Conservation (phyloP, 768 basidiomycete genomes). For the Scleroderma citrinum region DNA sequence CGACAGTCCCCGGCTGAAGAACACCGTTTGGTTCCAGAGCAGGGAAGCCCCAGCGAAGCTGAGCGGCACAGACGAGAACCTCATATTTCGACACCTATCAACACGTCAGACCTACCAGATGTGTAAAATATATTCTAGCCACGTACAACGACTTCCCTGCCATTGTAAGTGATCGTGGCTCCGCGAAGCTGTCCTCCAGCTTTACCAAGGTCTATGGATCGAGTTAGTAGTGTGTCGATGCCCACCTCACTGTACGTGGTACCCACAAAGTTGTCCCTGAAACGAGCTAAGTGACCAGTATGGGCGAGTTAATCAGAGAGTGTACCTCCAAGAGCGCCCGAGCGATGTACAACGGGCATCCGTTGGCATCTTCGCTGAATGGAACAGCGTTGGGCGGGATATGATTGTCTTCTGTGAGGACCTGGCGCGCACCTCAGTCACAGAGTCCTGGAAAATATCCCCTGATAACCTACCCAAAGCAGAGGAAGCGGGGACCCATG, state of each 20-base stretch:
- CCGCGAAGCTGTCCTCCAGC: conserved; percentile 27
- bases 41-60: conserved; percentile 28
- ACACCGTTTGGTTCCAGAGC: conserved; percentile 3
- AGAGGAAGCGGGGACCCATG: conserved; percentile 26
- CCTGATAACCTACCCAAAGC: conserved; percentile 23
- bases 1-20: conserved; percentile 24
- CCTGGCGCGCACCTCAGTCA: conserved; percentile 6
- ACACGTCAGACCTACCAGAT: not conserved
- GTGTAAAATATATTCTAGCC: not conserved
- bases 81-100: conserved; percentile 27
- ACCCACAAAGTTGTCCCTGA: conserved; percentile 25
- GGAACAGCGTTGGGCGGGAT: conserved; percentile 32
- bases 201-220: conserved; percentile 32
- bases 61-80: conserved; percentile 31
- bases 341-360: conserved; percentile 22
- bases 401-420: conserved; percentile 24
- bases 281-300: not conserved
- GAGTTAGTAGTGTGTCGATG: no score
- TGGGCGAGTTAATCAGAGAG: not conserved
- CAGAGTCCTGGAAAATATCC: not conserved
- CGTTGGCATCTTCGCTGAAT: conserved; percentile 27
- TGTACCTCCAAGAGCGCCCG: conserved; percentile 24
- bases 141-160: conserved; percentile 29
- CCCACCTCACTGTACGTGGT: no score
- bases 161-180: conserved; percentile 28